Conservation (phyloP, 2,329 filamentous ascomycete species). For the Cordyceps tenuipes region DNA sequence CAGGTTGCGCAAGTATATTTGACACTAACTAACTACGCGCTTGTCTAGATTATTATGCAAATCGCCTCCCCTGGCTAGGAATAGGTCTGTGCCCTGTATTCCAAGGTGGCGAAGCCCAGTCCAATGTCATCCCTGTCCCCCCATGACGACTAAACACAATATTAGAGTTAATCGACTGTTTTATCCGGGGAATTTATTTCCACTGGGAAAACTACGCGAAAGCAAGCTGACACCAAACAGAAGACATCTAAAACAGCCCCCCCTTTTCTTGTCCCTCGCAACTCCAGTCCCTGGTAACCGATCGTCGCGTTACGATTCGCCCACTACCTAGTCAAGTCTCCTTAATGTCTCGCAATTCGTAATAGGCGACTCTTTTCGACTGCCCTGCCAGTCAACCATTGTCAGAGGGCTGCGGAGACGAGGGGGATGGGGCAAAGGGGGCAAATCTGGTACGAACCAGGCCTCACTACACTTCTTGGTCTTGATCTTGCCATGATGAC, state of each 20-base stretch:
- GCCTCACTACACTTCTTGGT: no score
- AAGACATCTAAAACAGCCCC: neutral
- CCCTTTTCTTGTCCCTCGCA: neutral
- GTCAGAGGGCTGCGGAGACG: neutral
- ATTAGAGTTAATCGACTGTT: neutral
- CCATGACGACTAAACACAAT: neutral
- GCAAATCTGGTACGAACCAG: no score
- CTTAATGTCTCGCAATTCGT: slow-evolving; percentile 5
- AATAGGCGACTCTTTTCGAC: neutral
- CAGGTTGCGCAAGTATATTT: neutral
- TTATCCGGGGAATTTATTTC: neutral
- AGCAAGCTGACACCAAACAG: neutral
- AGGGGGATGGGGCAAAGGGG: no score
- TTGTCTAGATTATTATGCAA: neutral
- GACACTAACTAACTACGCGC: neutral
- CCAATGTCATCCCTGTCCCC: neutral
- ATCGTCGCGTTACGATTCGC: slow-evolving; percentile 1
- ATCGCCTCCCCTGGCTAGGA: neutral
- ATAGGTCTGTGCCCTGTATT: no score
- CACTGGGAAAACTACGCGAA: neutral
- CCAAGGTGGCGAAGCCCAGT: no score
- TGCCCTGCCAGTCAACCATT: neutral
- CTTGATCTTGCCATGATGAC: no score
- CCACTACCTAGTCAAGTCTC: neutral
- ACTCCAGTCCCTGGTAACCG: neutral